Evolutionary conservation across 331 rosid species (phyloP), one percentile per base, ranked within the genome.

Genomic region (Arachis monticola): DNA sequence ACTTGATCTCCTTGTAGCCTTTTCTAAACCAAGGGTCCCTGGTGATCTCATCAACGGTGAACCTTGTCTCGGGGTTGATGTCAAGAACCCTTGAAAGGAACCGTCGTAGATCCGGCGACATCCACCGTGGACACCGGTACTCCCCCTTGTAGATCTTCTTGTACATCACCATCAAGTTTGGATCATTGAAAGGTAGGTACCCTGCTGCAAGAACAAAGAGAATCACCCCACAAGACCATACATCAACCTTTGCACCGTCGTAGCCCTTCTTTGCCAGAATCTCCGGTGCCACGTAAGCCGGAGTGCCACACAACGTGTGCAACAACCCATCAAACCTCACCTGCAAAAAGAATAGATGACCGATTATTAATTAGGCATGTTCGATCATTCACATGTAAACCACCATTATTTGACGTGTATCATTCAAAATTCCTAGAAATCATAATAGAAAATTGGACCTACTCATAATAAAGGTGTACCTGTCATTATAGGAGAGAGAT

Each of bases 271-370:
- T 92, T 27, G 74, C 68, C 6, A 92, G 47, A 52, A 92, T 86
- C 83, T 91, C 96, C 45, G 96, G 97, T 13, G 97, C 97, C 78
- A 91, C 86, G 10, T 83, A 83, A 12, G 84, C 81, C 6, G 87
- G 81, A 0, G 87, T 83, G 32, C 87, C 87, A 0, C 87, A 83
- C 1, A 83, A 77, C 41, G 87, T 83, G 55, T 83, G 82, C 2
- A 83, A 70, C 74, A 76, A 17, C 2, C 87, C 84, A 0, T 83
- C 84, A 8, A 70, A 72, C 10, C 57, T 83, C 30, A 53, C 59
- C 59, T 53, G 59, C 59, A 53, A 1, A 1, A n/a, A 22, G n/a
- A 53, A 53, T 53, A n/a, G 40, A 35, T 35, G 40, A 35, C 40
- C 40, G 40, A 27, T 13, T 13, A 11, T 53, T 51, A 48, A 12